Base-by-base conservation (phyloP, 805 yeast species). In the Cyberlindnera lachancei region DNA sequence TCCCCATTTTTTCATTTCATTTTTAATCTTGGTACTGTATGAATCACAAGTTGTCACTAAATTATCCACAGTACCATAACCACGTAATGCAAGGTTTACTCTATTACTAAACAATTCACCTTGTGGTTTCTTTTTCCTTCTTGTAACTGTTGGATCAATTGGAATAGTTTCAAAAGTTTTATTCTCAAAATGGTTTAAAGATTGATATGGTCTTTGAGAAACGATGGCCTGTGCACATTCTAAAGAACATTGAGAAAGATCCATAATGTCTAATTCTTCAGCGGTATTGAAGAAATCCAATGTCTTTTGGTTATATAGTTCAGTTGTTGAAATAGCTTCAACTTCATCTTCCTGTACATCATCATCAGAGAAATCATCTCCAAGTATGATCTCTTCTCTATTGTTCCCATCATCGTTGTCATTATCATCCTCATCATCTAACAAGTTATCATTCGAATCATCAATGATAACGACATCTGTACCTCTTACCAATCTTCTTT, bases 1-100 rank as follows among this genome's bases (percentile, higher is more conserved):
- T 21, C 96, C 96, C 98, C 98, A 90, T 38, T 71, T 68, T 30
- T 64, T 64, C 59, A 92, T 84, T 40, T 84, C 92, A 10, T 60
- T 55, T 5, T 86, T 67, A 36, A 92, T 86, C 7, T 65, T 55
- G 12, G 68, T 63, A 35, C 96, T 95, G 43, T 82, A 79, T 13
- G 73, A 70, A 8, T 87, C 75, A 61, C 99, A 92, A 44, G 76
- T 73, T 37, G 75, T 75, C 40, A 92, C 85, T 43, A 92, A 64
- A n/a, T 94, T 80, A 46, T 90, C 97, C 27, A 92, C 95, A 0
- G 98, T 97, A 40, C 78, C 79, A 54, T 92, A 92, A 5, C 97
- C 97, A 47, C 76, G 74, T 41, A 92, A 64, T 12, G 86, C 79
- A 41, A 69, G 62, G 29, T 72, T 71, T 5, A 88, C 71, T 24